Base-by-base conservation (phyloP, 75 land plant genomes). In the Chamaecyparis obtusa region DNA sequence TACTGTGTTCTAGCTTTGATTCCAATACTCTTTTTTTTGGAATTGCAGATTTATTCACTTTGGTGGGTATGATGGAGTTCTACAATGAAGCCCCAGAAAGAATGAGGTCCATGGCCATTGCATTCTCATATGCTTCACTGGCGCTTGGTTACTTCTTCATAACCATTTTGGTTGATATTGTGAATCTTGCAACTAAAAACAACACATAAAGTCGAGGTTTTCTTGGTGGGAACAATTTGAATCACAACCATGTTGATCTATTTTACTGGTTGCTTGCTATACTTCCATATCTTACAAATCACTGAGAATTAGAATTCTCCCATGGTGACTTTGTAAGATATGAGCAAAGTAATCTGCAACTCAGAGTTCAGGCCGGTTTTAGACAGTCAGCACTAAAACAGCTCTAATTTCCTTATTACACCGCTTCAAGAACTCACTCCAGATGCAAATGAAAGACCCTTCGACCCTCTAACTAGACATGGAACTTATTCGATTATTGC, bases 21-120 rank as follows among this genome's bases (percentile, higher is more conserved):
- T 88, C 1, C 96, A 93, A 76, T 91, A 88, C 91, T 89, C n/a
- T 89, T 44, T 49, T 92, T 7, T 74, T 93, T 13, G 95, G 96
- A 15, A 36, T 92, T 15, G 90, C 91, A 15, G 95, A 94, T 64
- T 87, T 91, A 37, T 93, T 92, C 60, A 88, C 92, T 3, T 90
- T 89, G 79, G 93, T 91, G 9, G 95, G 94, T 9, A 60, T 89
- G 86, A 89, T 94, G 76, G 94, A 94, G 56, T 94, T 93, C 94
- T 89, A 91, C 88, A 87, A 83, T 46, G 95, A 94, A 83, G 92
- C 81, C 1, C 88, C 93, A 7, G 86, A 69, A 13, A 85, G 90
- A 35, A 92, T 92, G 93, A 89, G 88, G 54, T 88, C 88, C 33
- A 13, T 74, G 27, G 76, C 76, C 4, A 74, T 36, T 32, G 36